Evolutionary conservation across 305 asterid species (phyloP).

Genomic region (Plantago coronopus): DNA sequence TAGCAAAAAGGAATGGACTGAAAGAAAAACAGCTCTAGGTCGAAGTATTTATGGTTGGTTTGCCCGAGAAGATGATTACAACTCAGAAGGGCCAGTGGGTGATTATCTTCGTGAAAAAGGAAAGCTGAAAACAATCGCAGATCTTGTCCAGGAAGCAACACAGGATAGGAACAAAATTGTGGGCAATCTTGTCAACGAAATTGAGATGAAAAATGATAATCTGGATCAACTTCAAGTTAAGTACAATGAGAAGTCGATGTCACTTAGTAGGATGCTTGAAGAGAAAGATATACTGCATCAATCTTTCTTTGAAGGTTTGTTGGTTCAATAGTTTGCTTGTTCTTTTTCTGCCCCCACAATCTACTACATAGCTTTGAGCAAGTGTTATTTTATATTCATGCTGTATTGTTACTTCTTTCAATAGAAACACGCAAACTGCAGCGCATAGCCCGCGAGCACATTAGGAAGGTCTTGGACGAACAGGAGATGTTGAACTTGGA

Average conservation of each 20-base stretch:
- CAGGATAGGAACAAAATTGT: slow-evolving; percentile 41
- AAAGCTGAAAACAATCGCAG: slow-evolving; percentile 53
- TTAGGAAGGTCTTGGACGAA: slow-evolving; percentile 59
- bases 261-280: slow-evolving; percentile 70
- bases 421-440: slow-evolving; percentile 71
- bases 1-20: slow-evolving; percentile 55
- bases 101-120: slow-evolving; percentile 57
- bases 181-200: slow-evolving; percentile 45
- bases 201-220: slow-evolving; percentile 58
- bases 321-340: slow-evolving; percentile 10
- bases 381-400: neutral
- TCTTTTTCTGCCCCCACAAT: too few species aligned
- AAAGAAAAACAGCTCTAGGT: slow-evolving; percentile 32
- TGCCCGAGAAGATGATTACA: slow-evolving; percentile 67
- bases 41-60: slow-evolving; percentile 61
- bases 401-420: neutral
- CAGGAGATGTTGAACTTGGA: slow-evolving; percentile 57
- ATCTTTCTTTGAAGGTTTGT: slow-evolving; percentile 60
- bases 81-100: slow-evolving; percentile 61
- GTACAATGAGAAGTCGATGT: slow-evolving; percentile 51
- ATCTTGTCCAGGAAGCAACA: slow-evolving; percentile 47
- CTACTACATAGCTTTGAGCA: too few species aligned
- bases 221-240: slow-evolving; percentile 51
- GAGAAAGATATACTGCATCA: slow-evolving; percentile 77
- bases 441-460: slow-evolving; percentile 61